Evolutionary conservation across 2,329 filamentous ascomycete genomes (phyloP).

Genomic region (Monosporascus sp.): DNA sequence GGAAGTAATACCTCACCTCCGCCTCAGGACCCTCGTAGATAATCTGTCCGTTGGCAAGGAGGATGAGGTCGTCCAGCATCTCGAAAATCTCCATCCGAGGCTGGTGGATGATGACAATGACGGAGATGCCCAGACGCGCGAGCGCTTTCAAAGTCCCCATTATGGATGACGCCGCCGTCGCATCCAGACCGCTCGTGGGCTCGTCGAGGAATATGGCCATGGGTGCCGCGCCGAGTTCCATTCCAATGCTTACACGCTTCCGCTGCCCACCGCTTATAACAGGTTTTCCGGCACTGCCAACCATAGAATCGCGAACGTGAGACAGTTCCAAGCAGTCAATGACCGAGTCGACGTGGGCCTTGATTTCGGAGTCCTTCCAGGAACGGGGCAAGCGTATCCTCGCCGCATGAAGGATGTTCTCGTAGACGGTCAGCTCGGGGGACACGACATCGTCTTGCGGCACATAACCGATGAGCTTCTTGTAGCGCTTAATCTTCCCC

Average conservation of each 20-base stretch:
- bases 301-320: conserved; percentile 45
- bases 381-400: conserved; percentile 45
- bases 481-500: conserved; percentile 44
- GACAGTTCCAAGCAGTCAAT: conserved; percentile 48
- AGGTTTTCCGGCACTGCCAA: conserved; percentile 45
- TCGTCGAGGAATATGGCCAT: conserved; percentile 51
- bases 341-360: conserved; percentile 49
- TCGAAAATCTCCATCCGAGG: conserved; percentile 54
- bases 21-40: conserved; percentile 47
- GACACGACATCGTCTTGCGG: conserved; percentile 57
- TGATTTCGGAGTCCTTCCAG: conserved; percentile 44
- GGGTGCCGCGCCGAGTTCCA: conserved; percentile 52
- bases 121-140: conserved; percentile 48
- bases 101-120: conserved; percentile 56
- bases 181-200: conserved; percentile 49
- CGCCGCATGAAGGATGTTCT: conserved; percentile 57
- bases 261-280: conserved; percentile 53
- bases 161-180: conserved; percentile 49
- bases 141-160: conserved; percentile 50
- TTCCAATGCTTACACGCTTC: conserved; percentile 54
- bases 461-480: conserved; percentile 56
- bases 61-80: conserved; percentile 49
- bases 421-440: conserved; percentile 53
- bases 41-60: conserved; percentile 48
- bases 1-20: conserved; percentile 43